Evolutionary conservation across 2,329 filamentous ascomycete genomes (phyloP).

Genomic region (Ceratocystis variospora): DNA sequence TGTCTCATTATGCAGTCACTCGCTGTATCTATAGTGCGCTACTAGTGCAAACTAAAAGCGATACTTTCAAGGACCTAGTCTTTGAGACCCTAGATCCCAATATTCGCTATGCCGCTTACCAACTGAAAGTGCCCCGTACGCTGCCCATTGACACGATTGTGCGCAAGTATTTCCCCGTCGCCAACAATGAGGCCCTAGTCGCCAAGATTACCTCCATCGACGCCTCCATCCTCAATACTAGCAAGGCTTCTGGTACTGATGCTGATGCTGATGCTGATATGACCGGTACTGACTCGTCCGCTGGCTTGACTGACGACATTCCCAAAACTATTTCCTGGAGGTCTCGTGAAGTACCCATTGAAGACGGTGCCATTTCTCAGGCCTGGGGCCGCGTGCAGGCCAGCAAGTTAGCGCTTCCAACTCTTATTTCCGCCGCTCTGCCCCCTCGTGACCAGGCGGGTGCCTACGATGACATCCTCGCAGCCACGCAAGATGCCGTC

Average conservation of each 20-base stretch:
- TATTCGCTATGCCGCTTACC: slow-evolving; percentile 87
- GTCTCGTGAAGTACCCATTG: slow-evolving; percentile 69
- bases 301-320: slow-evolving; percentile 39
- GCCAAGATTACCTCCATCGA: slow-evolving; percentile 58
- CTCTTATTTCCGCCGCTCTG: slow-evolving; percentile 28
- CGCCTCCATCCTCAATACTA: slow-evolving; percentile 48
- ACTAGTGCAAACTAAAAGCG: slow-evolving; percentile 46
- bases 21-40: slow-evolving; percentile 74
- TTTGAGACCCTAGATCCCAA: slow-evolving; percentile 81
- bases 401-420: slow-evolving; percentile 31
- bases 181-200: slow-evolving; percentile 46
- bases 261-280: slow-evolving; percentile 9
- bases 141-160: slow-evolving; percentile 68
- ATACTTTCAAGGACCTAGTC: slow-evolving; percentile 74
- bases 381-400: slow-evolving; percentile 54
- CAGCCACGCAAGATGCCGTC: slow-evolving; percentile 80
- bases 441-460: slow-evolving; percentile 57
- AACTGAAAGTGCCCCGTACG: slow-evolving; percentile 74
- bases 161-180: slow-evolving; percentile 58
- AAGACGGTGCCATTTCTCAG: slow-evolving; percentile 82
- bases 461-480: slow-evolving; percentile 82
- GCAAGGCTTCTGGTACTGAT: not conserved
- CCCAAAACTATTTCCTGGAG: slow-evolving; percentile 77
- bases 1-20: slow-evolving; percentile 61
- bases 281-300: slow-evolving; percentile 29